These are phyloP conservation scores for Simplicillium sp. DNA, from an alignment of 2,329 filamentous ascomycete species.

Conservation along the genomic window DNA sequence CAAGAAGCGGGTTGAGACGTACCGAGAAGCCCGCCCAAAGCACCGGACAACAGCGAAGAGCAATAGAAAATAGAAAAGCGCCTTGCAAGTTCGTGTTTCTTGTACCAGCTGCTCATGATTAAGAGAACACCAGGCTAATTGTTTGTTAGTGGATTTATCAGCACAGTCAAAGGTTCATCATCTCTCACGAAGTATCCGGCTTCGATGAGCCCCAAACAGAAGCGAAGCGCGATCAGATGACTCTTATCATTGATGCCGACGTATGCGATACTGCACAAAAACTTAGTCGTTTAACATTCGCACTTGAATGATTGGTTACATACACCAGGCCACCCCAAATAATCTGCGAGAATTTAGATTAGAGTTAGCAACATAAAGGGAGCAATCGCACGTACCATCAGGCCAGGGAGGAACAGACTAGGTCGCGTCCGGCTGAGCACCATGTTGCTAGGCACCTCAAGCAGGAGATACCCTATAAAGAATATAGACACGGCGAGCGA, in stretches of 20 bases:
- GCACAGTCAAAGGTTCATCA: not conserved
- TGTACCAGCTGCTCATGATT: constrained; percentile 7
- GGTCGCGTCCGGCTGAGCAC: constrained; percentile 33
- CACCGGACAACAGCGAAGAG: constrained; percentile 3
- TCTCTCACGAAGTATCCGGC: constrained; percentile 3
- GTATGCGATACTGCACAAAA: not conserved
- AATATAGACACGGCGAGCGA: constrained; percentile 7
- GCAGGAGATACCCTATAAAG: constrained; percentile 42
- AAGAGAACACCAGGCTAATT: constrained; percentile 5
- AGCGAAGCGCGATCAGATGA: constrained; percentile 5
- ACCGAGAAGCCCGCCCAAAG: constrained; percentile 5
- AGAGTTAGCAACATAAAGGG: not conserved
- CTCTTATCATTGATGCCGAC: not conserved
- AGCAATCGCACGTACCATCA: constrained; percentile 2
- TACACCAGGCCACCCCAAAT: constrained; percentile 1
- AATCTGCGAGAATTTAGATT: not conserved
- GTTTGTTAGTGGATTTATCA: no score
- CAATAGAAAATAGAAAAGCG: constrained; percentile 5
- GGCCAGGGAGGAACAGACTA: constrained; percentile 3
- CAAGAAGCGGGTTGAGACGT: no score
- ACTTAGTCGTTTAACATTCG: not conserved
- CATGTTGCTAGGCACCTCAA: constrained; percentile 53
- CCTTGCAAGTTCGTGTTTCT: constrained; percentile 2
- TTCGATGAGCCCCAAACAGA: constrained; percentile 6
- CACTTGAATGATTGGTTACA: not conserved